These are phyloP conservation scores for Populus deltoides DNA, from an alignment of 345 rosid genomes.

Conservation along the genomic window DNA sequence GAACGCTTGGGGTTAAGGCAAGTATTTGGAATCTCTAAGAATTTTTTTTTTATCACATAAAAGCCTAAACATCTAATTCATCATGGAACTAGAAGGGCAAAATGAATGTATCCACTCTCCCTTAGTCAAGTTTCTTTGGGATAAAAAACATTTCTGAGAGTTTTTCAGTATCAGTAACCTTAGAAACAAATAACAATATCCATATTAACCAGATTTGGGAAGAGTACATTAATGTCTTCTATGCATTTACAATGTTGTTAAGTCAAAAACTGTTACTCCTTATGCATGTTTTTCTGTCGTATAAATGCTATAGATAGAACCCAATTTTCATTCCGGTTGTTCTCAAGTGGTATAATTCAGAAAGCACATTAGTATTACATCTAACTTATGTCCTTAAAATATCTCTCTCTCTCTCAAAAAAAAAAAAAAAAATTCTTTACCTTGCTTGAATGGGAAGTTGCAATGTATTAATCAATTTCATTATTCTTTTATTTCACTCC, in stretches of 20 bases:
- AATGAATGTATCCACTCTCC: neutral
- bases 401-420: neutral
- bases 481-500: neutral
- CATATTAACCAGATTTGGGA: neutral
- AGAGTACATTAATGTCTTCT: neutral
- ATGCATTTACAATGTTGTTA: neutral
- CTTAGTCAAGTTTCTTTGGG: neutral
- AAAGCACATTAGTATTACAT: neutral
- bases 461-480: neutral
- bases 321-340: neutral
- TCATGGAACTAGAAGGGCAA: neutral
- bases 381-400: neutral
- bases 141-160: neutral
- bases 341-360: neutral
- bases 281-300: neutral
- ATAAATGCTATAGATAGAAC: neutral
- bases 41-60: constrained; percentile 3
- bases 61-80: neutral
- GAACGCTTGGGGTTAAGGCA: constrained; percentile 80
- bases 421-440: neutral
- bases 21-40: constrained; percentile 21
- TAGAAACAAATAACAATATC: neutral
- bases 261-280: neutral
- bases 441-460: neutral
- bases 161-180: neutral